phyloP scores from a whole-genome alignment of 768 basidiomycete genomes.

The Saitozyma podzolica region DNA sequence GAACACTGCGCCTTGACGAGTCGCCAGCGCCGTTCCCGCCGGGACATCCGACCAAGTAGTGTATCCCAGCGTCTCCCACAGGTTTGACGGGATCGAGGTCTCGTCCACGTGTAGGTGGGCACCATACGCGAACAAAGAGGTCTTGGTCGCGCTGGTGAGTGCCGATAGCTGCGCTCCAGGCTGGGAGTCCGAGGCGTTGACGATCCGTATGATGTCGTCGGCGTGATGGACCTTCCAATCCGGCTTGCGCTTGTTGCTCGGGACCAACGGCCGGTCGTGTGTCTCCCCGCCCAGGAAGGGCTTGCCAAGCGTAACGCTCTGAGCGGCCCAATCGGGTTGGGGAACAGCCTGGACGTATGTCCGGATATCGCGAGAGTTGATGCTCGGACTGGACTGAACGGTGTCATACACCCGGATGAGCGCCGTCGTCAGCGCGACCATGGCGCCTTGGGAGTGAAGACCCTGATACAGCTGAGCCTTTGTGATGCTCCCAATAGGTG shows the following conservation, averaged over 20 bases:
- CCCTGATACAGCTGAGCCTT: constrained; percentile 44
- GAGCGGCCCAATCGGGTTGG: constrained; percentile 19
- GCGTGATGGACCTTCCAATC: constrained; percentile 32
- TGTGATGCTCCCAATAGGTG: constrained; percentile 27
- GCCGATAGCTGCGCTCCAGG: constrained; percentile 40
- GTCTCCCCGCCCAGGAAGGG: constrained; percentile 32
- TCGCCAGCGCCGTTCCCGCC: constrained; percentile 33
- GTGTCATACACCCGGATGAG: constrained; percentile 29
- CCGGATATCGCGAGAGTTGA: not conserved
- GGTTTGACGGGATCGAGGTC: constrained; percentile 12
- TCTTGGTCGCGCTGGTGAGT: constrained; percentile 18
- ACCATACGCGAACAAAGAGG: constrained; percentile 42
- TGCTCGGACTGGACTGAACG: not conserved
- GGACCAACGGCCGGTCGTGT: constrained; percentile 36
- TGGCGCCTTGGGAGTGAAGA: constrained; percentile 31
- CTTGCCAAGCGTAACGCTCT: constrained; percentile 11
- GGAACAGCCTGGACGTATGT: constrained; percentile 5
- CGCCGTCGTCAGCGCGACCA: constrained; percentile 31
- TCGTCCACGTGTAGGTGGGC: constrained; percentile 31
- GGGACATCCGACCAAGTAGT: constrained; percentile 21
- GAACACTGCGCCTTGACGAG: constrained; percentile 39
- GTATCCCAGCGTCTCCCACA: constrained; percentile 21
- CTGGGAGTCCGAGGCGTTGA: constrained; percentile 40
- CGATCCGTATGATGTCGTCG: constrained; percentile 25
- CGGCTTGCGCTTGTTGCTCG: constrained; percentile 22